A percentile compares a stretch with the other conserved stretches of the same genome.
These are phyloP conservation scores for Solanum tacnaense DNA, from an alignment of 257 asterid species.

Conservation along the genomic window DNA sequence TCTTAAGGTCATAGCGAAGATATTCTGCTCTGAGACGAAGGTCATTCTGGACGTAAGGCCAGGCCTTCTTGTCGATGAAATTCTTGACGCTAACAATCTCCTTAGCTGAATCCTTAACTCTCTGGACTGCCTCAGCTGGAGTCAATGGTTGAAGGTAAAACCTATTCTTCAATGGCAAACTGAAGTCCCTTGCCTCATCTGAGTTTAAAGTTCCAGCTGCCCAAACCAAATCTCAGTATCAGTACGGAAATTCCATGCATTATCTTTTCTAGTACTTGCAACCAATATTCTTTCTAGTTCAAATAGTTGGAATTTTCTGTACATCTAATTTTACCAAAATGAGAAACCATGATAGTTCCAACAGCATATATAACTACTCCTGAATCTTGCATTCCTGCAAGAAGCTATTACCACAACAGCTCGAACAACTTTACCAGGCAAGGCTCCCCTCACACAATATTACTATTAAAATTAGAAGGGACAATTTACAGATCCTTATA, in stretches of 20 bases:
- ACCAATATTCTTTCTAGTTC: background rate
- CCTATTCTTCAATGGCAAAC: constrained; percentile 55
- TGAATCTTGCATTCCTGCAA: background rate
- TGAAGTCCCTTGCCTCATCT: constrained; percentile 64
- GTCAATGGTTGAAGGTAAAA: constrained; percentile 71
- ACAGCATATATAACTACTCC: background rate
- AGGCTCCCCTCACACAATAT: background rate
- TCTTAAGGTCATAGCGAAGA: constrained; percentile 90
- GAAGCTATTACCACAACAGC: background rate
- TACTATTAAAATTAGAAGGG: background rate
- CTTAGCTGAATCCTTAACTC: constrained; percentile 82
- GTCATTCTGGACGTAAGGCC: constrained; percentile 88
- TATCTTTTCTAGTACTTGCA: background rate
- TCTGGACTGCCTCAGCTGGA: constrained; percentile 61
- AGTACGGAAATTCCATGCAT: background rate
- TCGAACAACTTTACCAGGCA: background rate
- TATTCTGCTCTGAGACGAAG: constrained; percentile 61
- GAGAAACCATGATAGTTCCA: background rate
- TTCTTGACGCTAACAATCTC: constrained; percentile 60
- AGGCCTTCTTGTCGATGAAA: constrained; percentile 71
- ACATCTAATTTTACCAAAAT: background rate
- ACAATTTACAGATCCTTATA: background rate
- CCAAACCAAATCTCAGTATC: background rate
- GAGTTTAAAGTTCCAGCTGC: constrained; percentile 94
- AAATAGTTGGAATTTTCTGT: background rate